Base-by-base conservation (phyloP, 2,329 filamentous ascomycete species). In the Aspergillus pseudoglaucus region DNA sequence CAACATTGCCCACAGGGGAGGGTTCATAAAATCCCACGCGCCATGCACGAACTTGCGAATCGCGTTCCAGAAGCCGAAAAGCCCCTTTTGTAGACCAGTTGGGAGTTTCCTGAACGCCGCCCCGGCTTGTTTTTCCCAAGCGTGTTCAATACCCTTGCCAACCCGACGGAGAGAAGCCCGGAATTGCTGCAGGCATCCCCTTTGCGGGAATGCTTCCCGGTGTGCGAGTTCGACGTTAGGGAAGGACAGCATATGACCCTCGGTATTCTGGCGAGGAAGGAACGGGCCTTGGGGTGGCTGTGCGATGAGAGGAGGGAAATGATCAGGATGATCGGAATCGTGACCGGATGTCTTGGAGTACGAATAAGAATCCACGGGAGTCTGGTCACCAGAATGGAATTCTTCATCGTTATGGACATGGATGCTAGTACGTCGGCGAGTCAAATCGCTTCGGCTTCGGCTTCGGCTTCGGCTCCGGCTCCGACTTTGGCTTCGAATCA, bases 1-100 rank as follows among this genome's bases (percentile, higher is more conserved):
- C 30, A 97, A 74, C 93, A 98, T 97, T 25, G 93, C 90, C 90
- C 90, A 97, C 22, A 98, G 82, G 1, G 93, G 93, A 38, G 93
- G 91, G 69, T 97, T 97, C 91, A 98, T 97, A 67, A 96, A 95
- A 42, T 87, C 86, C 87, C 87, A 93, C 10, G 90, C 65, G 45
- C 90, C 90, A 43, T 70, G 71, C 56, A 80, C 69, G 57, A 88
- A 84, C 53, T 66, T 79, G 67, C 57, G 58, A 25, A 72, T 46
- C 38, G 66, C 69, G 27, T 61, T 66, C 40, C 66, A 71, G 15
- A 72, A 53, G 20, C 65, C 71, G 8, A 72, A 67, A 3, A 83
- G 59, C 6, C 63, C 55, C 44, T 70, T 76, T 58, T 84, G 82
- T 0, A 80, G 50, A 15, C 74, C 69, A 4, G 58, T 53, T 3